These are phyloP conservation scores for Torulaspora delbrueckii DNA, from an alignment of 805 yeast species.

Conservation along the genomic window DNA sequence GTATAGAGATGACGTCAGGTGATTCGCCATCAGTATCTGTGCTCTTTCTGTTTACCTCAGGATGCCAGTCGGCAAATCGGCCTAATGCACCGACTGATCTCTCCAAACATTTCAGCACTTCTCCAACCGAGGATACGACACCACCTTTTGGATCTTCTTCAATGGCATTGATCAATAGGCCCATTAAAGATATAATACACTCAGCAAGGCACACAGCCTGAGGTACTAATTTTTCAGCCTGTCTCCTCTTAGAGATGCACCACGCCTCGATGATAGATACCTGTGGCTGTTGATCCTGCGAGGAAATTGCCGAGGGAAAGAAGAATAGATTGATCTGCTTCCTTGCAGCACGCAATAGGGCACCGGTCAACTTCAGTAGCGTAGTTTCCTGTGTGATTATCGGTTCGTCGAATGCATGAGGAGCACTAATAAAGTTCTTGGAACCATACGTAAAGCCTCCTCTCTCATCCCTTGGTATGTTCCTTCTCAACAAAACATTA, in stretches of 20 bases:
- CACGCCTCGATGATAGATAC: conserved; percentile 29
- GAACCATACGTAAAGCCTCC: conserved; percentile 5
- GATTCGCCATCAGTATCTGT: conserved; percentile 13
- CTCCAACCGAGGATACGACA: conserved; percentile 52
- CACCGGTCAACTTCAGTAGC: conserved; percentile 14
- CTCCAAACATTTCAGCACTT: conserved; percentile 55
- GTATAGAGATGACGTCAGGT: conserved; percentile 44
- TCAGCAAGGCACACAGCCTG: conserved; percentile 64
- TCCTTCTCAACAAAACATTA: conserved; percentile 18
- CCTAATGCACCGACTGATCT: conserved; percentile 53
- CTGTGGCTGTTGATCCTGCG: conserved; percentile 12
- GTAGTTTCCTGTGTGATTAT: conserved; percentile 29
- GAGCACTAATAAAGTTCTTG: conserved; percentile 3
- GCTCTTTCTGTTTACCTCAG: conserved; percentile 8
- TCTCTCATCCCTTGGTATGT: conserved; percentile 6
- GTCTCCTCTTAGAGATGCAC: conserved; percentile 39
- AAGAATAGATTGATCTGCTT: conserved; percentile 18
- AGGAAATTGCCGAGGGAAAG: conserved; percentile 23
- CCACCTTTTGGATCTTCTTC: conserved; percentile 58
- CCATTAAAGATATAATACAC: conserved; percentile 52
- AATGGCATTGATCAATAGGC: conserved; percentile 47
- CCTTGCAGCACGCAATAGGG: conserved; percentile 11
- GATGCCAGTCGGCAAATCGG: conserved; percentile 39
- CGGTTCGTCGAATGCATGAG: conserved; percentile 23
- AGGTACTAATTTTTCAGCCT: conserved; percentile 57